Evolutionary conservation across 345 rosid genomes (phyloP).

Genomic region (Brassica cretica): DNA sequence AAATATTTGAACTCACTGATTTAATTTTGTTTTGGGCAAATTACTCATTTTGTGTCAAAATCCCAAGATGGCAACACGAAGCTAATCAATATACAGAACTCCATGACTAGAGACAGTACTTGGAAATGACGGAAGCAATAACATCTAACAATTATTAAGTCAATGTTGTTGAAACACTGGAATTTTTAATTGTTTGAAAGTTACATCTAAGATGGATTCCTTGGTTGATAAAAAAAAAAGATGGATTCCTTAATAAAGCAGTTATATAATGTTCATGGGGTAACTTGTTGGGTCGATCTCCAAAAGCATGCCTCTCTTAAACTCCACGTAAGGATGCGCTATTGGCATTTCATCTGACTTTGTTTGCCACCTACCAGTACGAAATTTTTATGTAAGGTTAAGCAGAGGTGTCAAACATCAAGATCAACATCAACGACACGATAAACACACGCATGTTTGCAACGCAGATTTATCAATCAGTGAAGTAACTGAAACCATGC

Average conservation of each 20-base stretch:
- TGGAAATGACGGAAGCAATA: background rate
- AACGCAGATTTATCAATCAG: background rate
- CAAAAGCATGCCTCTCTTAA: conserved; percentile 59
- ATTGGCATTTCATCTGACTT: conserved; percentile 68
- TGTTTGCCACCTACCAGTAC: conserved; percentile 61
- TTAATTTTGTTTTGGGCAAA: background rate
- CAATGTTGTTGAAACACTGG: background rate
- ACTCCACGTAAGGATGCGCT: conserved; percentile 83
- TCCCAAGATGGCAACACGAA: background rate
- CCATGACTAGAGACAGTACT: background rate
- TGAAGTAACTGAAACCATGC: background rate
- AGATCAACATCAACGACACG: background rate
- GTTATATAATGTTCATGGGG: background rate
- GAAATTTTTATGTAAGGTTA: background rate
- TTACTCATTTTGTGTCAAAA: conserved; percentile 4
- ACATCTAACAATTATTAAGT: background rate
- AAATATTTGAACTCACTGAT: background rate
- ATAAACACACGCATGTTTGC: background rate
- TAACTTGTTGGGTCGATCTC: conserved; percentile 51
- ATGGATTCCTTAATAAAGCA: background rate
- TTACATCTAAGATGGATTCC: background rate
- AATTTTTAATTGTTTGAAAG: background rate
- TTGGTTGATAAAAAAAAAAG: too few relatives aligned
- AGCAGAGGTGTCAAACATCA: background rate
- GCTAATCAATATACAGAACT: background rate